Percentiles rank a stretch among this genome's conserved stretches.
Conservation (phyloP, 176 grass and related monocot genomes). For the Triticum monococcum region DNA sequence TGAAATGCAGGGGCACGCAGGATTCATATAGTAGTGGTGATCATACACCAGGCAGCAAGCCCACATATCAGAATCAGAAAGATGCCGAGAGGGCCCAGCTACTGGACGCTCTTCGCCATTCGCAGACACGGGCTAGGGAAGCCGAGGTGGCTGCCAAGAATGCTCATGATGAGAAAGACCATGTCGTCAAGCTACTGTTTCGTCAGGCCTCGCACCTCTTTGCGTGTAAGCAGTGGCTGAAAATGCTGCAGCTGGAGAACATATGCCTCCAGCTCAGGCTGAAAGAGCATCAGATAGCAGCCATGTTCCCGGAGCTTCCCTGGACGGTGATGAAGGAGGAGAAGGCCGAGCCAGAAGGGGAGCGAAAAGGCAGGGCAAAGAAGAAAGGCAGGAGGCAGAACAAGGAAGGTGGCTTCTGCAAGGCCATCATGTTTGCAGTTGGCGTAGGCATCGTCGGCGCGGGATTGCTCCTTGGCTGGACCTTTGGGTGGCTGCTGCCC, state of each 20-base stretch:
- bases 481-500: constrained; percentile 73
- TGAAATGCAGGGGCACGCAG: constrained; percentile 30
- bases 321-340: constrained; percentile 45
- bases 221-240: constrained; percentile 88
- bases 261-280: constrained; percentile 81
- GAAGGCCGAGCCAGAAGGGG: constrained; percentile 21
- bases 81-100: constrained; percentile 49
- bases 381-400: constrained; percentile 51
- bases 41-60: constrained; percentile 20
- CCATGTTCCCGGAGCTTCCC: constrained; percentile 60
- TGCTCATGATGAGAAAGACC: constrained; percentile 79
- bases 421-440: constrained; percentile 51
- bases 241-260: constrained; percentile 85
- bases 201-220: constrained; percentile 83
- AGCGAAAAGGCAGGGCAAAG: constrained; percentile 18
- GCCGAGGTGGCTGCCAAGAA: constrained; percentile 84
- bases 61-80: constrained; percentile 44
- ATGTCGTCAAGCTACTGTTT: constrained; percentile 80
- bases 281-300: constrained; percentile 59
- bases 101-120: constrained; percentile 79
- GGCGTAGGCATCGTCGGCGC: constrained; percentile 79
- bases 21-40: constrained; percentile 34
- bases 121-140: constrained; percentile 86
- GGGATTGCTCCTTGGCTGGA: constrained; percentile 90
- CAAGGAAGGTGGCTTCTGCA: constrained; percentile 34